These are phyloP conservation scores for Phytopythium chamaehyphon DNA, from an alignment of 352 stramenopile genomes.

Conservation along the genomic window DNA sequence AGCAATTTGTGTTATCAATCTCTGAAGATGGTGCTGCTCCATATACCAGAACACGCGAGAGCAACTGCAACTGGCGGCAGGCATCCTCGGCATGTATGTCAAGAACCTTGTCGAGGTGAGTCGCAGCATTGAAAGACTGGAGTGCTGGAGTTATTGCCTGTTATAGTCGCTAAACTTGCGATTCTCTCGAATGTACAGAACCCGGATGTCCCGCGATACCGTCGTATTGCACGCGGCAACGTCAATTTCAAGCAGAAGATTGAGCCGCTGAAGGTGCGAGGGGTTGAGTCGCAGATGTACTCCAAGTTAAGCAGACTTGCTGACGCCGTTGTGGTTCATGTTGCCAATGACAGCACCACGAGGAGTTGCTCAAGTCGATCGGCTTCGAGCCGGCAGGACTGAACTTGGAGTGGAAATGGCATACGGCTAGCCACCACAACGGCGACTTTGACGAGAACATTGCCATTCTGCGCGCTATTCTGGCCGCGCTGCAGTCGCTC, in stretches of 20 bases:
- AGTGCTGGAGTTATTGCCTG: neutral
- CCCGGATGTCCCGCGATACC: conserved; percentile 76
- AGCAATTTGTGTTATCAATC: neutral
- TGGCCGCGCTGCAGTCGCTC: conserved; percentile 63
- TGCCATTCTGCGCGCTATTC: conserved; percentile 48
- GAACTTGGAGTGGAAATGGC: conserved; percentile 86
- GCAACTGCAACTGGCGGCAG: conserved; percentile 57
- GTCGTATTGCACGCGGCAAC: conserved; percentile 70
- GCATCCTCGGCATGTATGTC: conserved; percentile 84
- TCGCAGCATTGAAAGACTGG: too few relatives aligned
- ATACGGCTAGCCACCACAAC: conserved; percentile 48
- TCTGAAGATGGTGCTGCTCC: neutral
- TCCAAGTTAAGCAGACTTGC: too few relatives aligned
- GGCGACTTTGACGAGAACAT: conserved; percentile 72
- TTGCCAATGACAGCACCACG: conserved; percentile 46
- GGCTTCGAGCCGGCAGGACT: conserved; percentile 67
- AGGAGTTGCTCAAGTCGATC: conserved; percentile 71
- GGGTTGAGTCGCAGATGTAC: too few relatives aligned
- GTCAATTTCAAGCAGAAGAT: conserved; percentile 87
- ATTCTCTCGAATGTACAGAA: too few relatives aligned
- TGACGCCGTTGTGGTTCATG: too few relatives aligned
- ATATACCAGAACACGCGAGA: conserved; percentile 58
- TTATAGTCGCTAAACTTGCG: too few relatives aligned
- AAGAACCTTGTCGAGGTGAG: conserved; percentile 81
- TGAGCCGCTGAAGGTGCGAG: conserved; percentile 60